These are phyloP conservation scores for Dactylellina parvicollis DNA, from an alignment of 2,329 filamentous ascomycete genomes.

Conservation along the genomic window DNA sequence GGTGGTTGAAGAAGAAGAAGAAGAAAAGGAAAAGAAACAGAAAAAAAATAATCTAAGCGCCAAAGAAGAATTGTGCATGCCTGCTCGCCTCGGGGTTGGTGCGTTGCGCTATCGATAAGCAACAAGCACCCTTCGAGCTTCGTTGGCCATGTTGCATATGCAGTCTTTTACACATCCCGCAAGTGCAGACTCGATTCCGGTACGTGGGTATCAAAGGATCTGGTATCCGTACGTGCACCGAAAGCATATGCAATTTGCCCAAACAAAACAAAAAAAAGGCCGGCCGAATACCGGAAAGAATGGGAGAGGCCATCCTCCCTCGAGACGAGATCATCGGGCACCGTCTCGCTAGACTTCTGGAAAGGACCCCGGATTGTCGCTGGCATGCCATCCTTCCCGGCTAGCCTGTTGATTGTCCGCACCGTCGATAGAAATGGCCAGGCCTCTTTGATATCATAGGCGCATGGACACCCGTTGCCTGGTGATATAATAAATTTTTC, in stretches of 20 bases:
- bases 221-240: no score
- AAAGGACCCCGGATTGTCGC: constrained; percentile 15
- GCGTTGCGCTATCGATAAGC: constrained; percentile 39
- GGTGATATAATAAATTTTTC: constrained; percentile 14
- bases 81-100: background rate
- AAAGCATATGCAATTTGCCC: no score
- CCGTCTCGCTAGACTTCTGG: constrained; percentile 3
- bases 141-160: no score
- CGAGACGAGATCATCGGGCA: constrained; percentile 28
- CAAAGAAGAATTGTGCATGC: constrained; percentile 17
- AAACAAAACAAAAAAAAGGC: no score
- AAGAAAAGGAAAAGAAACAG: constrained; percentile 8
- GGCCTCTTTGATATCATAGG: constrained; percentile 25
- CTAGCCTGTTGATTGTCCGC: constrained; percentile 20
- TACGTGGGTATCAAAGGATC: no score
- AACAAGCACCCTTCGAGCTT: no score
- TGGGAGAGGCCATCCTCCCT: background rate
- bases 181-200: no score
- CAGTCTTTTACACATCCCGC: no score
- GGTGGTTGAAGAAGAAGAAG: constrained; percentile 42
- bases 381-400: background rate
- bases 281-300: constrained; percentile 21
- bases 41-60: background rate
- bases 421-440: background rate
- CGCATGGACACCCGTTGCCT: background rate